These are phyloP conservation scores for Penicillium lividum DNA, from an alignment of 495 filamentous ascomycete species.

Conservation along the genomic window DNA sequence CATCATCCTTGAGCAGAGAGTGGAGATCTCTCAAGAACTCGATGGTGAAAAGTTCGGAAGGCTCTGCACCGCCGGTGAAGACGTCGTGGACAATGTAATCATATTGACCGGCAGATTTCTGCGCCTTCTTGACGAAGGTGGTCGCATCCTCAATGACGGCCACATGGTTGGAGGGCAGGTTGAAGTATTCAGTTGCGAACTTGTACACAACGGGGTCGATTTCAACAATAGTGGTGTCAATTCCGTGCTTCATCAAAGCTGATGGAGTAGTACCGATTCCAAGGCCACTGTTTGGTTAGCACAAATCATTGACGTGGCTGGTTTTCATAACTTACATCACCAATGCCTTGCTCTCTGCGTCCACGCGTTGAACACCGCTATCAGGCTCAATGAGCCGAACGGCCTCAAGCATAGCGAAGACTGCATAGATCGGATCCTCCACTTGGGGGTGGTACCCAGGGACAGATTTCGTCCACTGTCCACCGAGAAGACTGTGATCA, in stretches of 20 bases:
- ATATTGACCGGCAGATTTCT: constrained; percentile 53
- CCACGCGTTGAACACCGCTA: constrained; percentile 46
- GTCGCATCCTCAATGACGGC: constrained; percentile 81
- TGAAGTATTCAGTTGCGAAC: constrained; percentile 81
- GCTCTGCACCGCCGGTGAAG: constrained; percentile 96
- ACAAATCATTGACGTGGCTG: not conserved
- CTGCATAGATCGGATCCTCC: constrained; percentile 85
- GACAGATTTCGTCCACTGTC: constrained; percentile 68
- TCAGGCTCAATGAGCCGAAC: constrained; percentile 73
- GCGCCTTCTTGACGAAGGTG: constrained; percentile 62
- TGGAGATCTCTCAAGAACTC: constrained; percentile 74
- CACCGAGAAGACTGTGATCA: constrained; percentile 90
- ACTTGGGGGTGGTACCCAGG: constrained; percentile 49
- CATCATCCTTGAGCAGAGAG: constrained; percentile 69
- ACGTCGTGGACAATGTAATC: constrained; percentile 97
- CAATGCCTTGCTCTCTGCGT: constrained; percentile 73
- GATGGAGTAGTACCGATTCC: constrained; percentile 90
- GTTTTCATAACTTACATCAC: constrained; percentile 60
- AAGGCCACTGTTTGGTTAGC: constrained; percentile 62
- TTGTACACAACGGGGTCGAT: constrained; percentile 87
- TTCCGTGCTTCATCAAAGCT: constrained; percentile 81
- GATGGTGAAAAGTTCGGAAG: constrained; percentile 79
- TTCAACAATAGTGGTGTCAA: constrained; percentile 90
- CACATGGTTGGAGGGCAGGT: constrained; percentile 74
- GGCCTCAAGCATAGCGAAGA: constrained; percentile 91